Evolutionary conservation across 2,329 filamentous ascomycete species (phyloP).

Genomic region (Fusarium sp.): DNA sequence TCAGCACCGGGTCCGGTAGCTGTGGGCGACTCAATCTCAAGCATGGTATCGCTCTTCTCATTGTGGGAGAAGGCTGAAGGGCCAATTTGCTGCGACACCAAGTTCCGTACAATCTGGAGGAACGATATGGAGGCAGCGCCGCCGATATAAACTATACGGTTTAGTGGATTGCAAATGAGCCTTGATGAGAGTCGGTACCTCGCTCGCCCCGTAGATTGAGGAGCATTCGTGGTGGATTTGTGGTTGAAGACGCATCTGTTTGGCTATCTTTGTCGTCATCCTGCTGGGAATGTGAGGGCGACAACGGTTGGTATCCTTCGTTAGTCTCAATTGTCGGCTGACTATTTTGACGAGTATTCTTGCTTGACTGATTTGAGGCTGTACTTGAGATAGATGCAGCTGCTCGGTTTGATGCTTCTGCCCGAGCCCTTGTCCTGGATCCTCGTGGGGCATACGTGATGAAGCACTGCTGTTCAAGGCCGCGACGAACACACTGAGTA

Average conservation of each 20-base stretch:
- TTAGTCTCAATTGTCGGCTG: constrained; percentile 15
- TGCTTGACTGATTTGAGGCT: constrained; percentile 1
- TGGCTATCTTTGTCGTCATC: constrained; percentile 42
- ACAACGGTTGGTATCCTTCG: constrained; percentile 47
- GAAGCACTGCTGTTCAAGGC: constrained; percentile 57
- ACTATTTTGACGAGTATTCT: constrained; percentile 6
- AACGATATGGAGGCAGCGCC: constrained; percentile 69
- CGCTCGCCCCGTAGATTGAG: constrained; percentile 67
- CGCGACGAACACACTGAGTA: constrained; percentile 62
- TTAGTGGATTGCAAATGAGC: not conserved
- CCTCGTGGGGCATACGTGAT: constrained; percentile 54
- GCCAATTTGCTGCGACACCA: constrained; percentile 48
- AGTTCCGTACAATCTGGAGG: constrained; percentile 58
- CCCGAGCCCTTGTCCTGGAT: constrained; percentile 40
- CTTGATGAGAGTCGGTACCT: constrained; percentile 53
- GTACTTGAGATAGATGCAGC: not conserved
- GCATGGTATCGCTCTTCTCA: constrained; percentile 49
- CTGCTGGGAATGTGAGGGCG: constrained; percentile 52
- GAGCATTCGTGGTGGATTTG: constrained; percentile 60
- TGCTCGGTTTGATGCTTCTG: constrained; percentile 24
- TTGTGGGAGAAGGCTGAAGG: constrained; percentile 50
- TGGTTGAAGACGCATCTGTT: constrained; percentile 31
- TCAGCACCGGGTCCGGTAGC: constrained; percentile 15
- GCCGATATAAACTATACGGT: constrained; percentile 62
- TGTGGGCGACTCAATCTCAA: constrained; percentile 46